Evolutionary conservation across 2,329 filamentous ascomycete species (phyloP), one percentile per base, ranked within the genome.

Genomic region (Exophiala spinifera): DNA sequence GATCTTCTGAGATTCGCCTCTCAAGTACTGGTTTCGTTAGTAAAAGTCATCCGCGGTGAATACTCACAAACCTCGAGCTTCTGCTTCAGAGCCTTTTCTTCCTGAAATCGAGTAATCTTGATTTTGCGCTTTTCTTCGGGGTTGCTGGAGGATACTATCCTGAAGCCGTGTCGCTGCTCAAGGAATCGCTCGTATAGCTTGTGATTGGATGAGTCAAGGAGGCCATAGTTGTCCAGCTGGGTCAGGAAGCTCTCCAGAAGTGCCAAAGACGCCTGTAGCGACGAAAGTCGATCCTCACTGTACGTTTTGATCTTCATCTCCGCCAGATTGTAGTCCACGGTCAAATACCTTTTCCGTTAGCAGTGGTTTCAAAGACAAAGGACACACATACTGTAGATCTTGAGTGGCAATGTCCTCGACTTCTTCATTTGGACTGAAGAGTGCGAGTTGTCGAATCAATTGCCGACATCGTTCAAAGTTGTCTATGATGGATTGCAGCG

Each of bases 391-490:
- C 73, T 90, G 89, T 28, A 99, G 74, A 66, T 95, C 86, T n/a
- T 81, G 79, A 1, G 92, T 95, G 13, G 88, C 78, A 28, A 96
- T 76, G 73, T 99, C 94, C 58, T 99, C 94, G 36, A 92, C 72
- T 1, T 82, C 81, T 71, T 99, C 94, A 72, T 99, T 99, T 33
- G 85, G 79, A 63, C 90, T 96, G 79, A 97, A 97, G 49, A 99
- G 77, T 0, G 88, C 86, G 21, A 94, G 77, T 56, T 83, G 79
- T 61, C 83, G 77, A 60, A 89, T 83, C 52, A 88, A 81, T 55
- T 82, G 76, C 55, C 87, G 77, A 70, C 88, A 91, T 69, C 87
- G 78, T 65, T 87, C 78, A n/a, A 64, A 52, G 23, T 49, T 55
- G 37, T 56, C 45, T 33, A 59, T 53, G 37, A 56, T 55, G 25